Evolutionary conservation across 2,329 filamentous ascomycete species (phyloP).

Genomic region (Apiospora arundinis): DNA sequence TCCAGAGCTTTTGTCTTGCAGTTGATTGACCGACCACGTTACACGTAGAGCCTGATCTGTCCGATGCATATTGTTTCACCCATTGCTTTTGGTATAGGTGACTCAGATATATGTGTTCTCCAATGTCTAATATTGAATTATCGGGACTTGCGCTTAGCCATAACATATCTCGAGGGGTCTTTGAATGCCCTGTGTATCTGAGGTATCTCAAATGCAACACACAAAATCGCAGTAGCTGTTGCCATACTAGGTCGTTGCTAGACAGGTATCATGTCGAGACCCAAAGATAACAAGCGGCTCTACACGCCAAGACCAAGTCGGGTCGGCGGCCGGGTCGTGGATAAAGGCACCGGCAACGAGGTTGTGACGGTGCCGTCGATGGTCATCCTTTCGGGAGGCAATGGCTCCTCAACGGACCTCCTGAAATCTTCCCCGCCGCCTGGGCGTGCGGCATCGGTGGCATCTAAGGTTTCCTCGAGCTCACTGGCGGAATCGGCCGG

Average conservation of each 20-base stretch:
- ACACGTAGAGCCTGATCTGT: background rate
- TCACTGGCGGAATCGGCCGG: background rate
- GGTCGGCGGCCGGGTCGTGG: background rate
- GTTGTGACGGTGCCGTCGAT: background rate
- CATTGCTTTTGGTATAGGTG: background rate
- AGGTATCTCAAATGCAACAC: background rate
- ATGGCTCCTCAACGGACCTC: slow-evolving; percentile 6
- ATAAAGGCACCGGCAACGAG: background rate
- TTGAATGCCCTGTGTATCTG: background rate
- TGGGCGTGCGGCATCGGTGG: background rate
- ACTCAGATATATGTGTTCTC: no score
- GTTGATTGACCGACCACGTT: background rate
- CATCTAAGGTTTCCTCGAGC: background rate
- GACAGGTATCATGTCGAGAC: background rate
- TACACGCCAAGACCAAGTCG: background rate
- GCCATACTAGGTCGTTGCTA: background rate
- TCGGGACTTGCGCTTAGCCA: background rate
- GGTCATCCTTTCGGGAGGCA: background rate
- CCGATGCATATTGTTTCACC: no score
- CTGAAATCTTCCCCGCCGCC: background rate
- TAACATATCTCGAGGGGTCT: background rate
- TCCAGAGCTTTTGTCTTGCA: no score
- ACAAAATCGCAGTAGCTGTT: background rate
- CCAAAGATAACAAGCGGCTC: background rate
- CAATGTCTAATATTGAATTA: background rate